Conservation (phyloP, 2,329 filamentous ascomycete genomes). For the Sarocladiaceae sp. region DNA sequence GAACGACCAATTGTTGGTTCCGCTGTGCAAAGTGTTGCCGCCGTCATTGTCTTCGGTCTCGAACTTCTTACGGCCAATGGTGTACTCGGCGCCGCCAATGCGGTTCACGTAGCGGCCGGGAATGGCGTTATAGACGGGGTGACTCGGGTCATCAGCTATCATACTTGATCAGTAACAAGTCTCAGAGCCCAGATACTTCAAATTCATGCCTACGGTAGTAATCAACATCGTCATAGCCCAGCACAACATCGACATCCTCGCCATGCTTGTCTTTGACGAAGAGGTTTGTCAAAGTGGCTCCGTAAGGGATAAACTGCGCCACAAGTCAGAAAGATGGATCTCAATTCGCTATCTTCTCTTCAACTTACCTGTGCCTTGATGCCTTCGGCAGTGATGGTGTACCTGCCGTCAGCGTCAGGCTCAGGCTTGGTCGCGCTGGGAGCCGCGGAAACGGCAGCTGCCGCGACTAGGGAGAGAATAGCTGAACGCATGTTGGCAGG, state of each 20-base stretch:
- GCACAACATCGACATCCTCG: slow-evolving; percentile 54
- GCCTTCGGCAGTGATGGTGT: slow-evolving; percentile 27
- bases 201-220: slow-evolving; percentile 40
- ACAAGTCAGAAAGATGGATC: background rate
- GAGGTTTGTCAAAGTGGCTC: slow-evolving; percentile 55
- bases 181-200: too few species aligned
- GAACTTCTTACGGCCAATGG: slow-evolving; percentile 46
- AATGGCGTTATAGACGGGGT: slow-evolving; percentile 56
- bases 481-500: background rate
- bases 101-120: slow-evolving; percentile 59
- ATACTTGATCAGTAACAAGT: background rate
- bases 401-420: slow-evolving; percentile 25
- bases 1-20: slow-evolving; percentile 56
- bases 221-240: slow-evolving; percentile 55
- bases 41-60: slow-evolving; percentile 49
- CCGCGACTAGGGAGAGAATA: slow-evolving; percentile 20
- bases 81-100: slow-evolving; percentile 53
- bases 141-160: slow-evolving; percentile 37
- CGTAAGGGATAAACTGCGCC: slow-evolving; percentile 54
- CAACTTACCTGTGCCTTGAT: slow-evolving; percentile 35
- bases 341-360: too few species aligned
- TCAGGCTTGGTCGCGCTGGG: slow-evolving; percentile 5
- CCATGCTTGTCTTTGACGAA: slow-evolving; percentile 58
- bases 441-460: slow-evolving; percentile 7
- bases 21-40: slow-evolving; percentile 50